Percentiles rank a stretch among this genome's conserved stretches.
Conservation (phyloP, 164 flowering plant species). For the Houttuynia cordata region DNA sequence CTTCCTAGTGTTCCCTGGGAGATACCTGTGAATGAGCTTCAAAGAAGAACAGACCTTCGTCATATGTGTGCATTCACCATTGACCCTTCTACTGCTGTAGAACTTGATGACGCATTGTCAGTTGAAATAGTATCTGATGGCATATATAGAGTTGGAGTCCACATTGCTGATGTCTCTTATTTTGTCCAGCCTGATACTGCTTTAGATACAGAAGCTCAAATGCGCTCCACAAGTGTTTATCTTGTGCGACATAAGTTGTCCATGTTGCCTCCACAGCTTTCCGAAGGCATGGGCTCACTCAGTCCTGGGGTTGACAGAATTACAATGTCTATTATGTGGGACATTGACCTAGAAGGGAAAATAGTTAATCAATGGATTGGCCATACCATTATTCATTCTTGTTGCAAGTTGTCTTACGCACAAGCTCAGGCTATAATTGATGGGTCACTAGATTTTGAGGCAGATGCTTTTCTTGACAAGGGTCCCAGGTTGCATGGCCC, state of each 20-base stretch:
- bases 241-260: slow-evolving; percentile 49
- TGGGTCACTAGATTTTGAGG: slow-evolving; percentile 19
- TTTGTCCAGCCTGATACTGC: slow-evolving; percentile 68
- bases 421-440: slow-evolving; percentile 78
- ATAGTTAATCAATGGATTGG: slow-evolving; percentile 77
- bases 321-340: slow-evolving; percentile 77
- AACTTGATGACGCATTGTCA: slow-evolving; percentile 96
- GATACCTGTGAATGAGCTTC: slow-evolving; percentile 48
- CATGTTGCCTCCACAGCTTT: slow-evolving; percentile 78
- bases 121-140: slow-evolving; percentile 45
- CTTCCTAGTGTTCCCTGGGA: slow-evolving; percentile 64
- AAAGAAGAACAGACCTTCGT: slow-evolving; percentile 61
- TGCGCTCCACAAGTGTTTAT: slow-evolving; percentile 67
- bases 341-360: slow-evolving; percentile 40
- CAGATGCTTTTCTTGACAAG: slow-evolving; percentile 6
- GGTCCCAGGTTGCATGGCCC: slow-evolving; percentile 46
- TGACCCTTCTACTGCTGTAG: slow-evolving; percentile 75
- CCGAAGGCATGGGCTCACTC: slow-evolving; percentile 74
- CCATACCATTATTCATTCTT: slow-evolving; percentile 73
- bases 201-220: slow-evolving; percentile 68
- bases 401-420: slow-evolving; percentile 87
- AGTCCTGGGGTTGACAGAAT: slow-evolving; percentile 83
- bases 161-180: slow-evolving; percentile 84
- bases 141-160: slow-evolving; percentile 65
- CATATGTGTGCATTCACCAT: slow-evolving; percentile 72